Evolutionary conservation across 371 early-diverging fungal genomes (phyloP).

Genomic region (Haplosporangium sp.): DNA sequence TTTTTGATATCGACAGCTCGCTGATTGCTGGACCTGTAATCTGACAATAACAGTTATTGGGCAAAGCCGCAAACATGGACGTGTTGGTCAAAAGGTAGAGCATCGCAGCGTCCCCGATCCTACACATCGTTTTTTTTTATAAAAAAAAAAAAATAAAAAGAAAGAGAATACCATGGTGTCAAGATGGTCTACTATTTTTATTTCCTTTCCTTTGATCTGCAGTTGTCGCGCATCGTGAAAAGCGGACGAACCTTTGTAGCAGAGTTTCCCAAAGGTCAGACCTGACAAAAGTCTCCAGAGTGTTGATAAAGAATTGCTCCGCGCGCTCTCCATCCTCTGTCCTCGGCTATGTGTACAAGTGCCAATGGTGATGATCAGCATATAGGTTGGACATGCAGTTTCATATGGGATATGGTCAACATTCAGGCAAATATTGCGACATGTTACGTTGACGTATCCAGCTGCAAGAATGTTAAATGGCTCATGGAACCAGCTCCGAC

Average conservation of each 20-base stretch:
- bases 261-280: conserved; percentile 26
- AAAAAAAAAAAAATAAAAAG: background rate
- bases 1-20: conserved; percentile 19
- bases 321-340: background rate
- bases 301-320: conserved; percentile 20
- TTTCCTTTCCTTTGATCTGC: no score
- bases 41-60: conserved; percentile 51
- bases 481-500: conserved; percentile 8
- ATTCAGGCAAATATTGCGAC: background rate
- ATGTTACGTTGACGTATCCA: conserved; percentile 31
- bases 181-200: no score
- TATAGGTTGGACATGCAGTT: no score
- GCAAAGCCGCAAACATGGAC: conserved; percentile 39
- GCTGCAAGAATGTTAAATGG: conserved; percentile 26
- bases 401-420: no score
- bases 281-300: conserved; percentile 25
- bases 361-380: no score
- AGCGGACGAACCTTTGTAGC: conserved; percentile 14
- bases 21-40: conserved; percentile 41
- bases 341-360: conserved; percentile 4
- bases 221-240: background rate
- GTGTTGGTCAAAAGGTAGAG: conserved; percentile 35
- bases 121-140: background rate
- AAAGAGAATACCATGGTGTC: background rate
- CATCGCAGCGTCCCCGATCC: conserved; percentile 42